These are phyloP conservation scores for Neoboletus magnificus DNA, from an alignment of 768 basidiomycete genomes.

Conservation along the genomic window DNA sequence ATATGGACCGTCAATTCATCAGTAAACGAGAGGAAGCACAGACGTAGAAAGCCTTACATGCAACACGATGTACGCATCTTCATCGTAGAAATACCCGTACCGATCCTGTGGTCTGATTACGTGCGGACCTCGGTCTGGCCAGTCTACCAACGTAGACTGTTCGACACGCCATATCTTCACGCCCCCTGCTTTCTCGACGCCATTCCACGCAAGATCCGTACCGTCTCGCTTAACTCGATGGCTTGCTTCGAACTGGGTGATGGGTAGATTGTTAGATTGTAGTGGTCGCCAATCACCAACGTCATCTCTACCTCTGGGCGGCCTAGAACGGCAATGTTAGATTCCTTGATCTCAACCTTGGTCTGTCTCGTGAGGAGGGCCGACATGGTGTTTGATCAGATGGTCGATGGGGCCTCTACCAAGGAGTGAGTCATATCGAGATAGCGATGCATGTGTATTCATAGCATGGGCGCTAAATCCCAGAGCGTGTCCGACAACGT, in stretches of 20 bases:
- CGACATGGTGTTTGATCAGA: constrained; percentile 6
- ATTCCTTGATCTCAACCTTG: constrained; percentile 53
- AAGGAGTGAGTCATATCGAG: background rate
- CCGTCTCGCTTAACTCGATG: constrained; percentile 47
- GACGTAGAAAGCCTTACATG: constrained; percentile 39
- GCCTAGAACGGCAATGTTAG: constrained; percentile 57
- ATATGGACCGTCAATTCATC: background rate
- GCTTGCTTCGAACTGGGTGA: constrained; percentile 41
- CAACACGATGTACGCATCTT: constrained; percentile 64
- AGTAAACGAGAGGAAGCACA: background rate
- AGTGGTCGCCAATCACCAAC: background rate
- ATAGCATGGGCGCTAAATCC: constrained; percentile 8
- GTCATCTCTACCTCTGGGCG: constrained; percentile 48
- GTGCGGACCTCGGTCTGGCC: constrained; percentile 6
- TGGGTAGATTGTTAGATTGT: background rate
- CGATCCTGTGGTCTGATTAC: constrained; percentile 27
- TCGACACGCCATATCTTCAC: constrained; percentile 60
- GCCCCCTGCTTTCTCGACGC: constrained; percentile 41
- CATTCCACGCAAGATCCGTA: constrained; percentile 47
- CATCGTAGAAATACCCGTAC: constrained; percentile 57
- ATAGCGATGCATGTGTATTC: constrained; percentile 16
- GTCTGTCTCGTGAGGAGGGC: constrained; percentile 6
- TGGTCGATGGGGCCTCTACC: background rate
- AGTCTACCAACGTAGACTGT: constrained; percentile 45
- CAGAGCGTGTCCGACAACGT: background rate